phyloP scores from a whole-genome alignment of 176 grass and related monocot genomes.

The Zizania latifolia region DNA sequence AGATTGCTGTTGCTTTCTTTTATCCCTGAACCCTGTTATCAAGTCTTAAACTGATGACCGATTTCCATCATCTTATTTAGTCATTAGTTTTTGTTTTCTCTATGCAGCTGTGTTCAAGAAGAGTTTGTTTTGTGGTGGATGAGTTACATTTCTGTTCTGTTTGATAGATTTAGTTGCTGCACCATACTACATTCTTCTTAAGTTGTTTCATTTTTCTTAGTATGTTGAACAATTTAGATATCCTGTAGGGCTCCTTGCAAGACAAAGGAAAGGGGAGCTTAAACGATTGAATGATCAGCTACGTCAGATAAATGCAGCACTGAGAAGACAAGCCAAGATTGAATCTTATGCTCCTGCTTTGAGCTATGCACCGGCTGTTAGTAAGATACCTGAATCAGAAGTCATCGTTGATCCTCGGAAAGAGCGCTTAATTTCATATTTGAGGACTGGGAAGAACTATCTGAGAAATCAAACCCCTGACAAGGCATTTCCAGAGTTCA shows the following conservation, averaged over 20 bases:
- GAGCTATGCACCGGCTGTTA: slow-evolving; percentile 87
- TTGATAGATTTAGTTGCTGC: neutral
- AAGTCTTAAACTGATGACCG: neutral
- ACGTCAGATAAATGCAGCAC: slow-evolving; percentile 88
- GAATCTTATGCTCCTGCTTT: slow-evolving; percentile 91
- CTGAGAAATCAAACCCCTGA: slow-evolving; percentile 76
- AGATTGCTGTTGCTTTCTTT: neutral
- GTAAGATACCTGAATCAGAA: slow-evolving; percentile 64
- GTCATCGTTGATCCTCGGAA: slow-evolving; percentile 87
- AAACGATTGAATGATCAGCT: slow-evolving; percentile 84
- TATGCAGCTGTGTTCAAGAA: neutral
- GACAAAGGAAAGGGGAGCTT: slow-evolving; percentile 86
- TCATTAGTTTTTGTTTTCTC: neutral
- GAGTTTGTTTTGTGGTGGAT: neutral
- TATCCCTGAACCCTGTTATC: neutral
- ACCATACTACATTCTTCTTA: neutral
- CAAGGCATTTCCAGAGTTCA: slow-evolving; percentile 80
- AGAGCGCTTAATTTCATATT: slow-evolving; percentile 55
- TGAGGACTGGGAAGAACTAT: slow-evolving; percentile 86
- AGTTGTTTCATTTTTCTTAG: neutral
- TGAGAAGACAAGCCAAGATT: slow-evolving; percentile 95
- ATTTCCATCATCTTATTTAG: neutral
- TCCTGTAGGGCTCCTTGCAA: slow-evolving; percentile 72
- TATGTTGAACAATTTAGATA: slow-evolving; percentile 18
- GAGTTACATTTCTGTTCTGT: neutral